Conservation (phyloP, 169 alveolate genomes). For the Eimeria necatrix region DNA sequence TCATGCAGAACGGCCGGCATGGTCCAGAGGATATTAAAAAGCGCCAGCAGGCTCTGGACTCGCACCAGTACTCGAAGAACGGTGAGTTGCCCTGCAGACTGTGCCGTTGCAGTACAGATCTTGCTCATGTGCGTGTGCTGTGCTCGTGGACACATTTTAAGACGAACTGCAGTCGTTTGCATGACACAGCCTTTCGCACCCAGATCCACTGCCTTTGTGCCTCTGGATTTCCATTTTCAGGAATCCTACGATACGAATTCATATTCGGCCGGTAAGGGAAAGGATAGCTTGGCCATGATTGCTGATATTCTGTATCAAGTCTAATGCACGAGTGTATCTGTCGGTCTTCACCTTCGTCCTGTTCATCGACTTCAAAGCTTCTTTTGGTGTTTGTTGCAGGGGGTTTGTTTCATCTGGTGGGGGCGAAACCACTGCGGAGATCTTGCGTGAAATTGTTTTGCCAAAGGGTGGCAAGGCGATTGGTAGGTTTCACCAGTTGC, state of each 20-base stretch:
- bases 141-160: too few relatives aligned
- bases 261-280: constrained; percentile 38
- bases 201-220: neutral
- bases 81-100: neutral
- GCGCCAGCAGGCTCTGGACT: constrained; percentile 41
- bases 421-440: constrained; percentile 27
- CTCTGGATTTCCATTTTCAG: neutral
- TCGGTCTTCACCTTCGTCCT: neutral
- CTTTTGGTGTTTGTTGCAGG: neutral
- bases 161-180: too few relatives aligned
- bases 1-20: neutral
- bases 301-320: neutral
- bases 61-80: constrained; percentile 48
- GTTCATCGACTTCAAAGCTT: neutral
- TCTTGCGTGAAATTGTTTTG: neutral
- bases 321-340: neutral
- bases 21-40: neutral
- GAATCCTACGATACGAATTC: constrained; percentile 44
- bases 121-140: too few relatives aligned
- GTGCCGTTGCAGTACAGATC: neutral
- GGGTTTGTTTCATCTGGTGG: constrained; percentile 66
- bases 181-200: neutral
- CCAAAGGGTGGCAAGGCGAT: constrained; percentile 33
- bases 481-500: constrained; percentile 5
- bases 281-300: neutral